Base-by-base conservation (phyloP, 495 filamentous ascomycete genomes). In the Hyphodiscus hymeniophilus region DNA sequence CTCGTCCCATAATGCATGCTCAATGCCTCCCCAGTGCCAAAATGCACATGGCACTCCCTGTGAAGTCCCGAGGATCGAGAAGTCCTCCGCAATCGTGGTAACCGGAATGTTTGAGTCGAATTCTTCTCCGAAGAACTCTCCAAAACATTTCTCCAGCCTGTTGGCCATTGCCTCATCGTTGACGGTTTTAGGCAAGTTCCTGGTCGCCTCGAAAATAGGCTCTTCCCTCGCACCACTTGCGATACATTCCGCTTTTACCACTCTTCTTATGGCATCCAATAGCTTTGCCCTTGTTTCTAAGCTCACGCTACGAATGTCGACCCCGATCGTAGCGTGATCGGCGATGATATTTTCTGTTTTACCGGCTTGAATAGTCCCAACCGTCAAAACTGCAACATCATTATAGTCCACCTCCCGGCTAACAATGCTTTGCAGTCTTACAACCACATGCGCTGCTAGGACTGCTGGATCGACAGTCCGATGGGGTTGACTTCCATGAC, bases 381-480 rank as follows among this genome's bases (percentile, higher is more conserved):
- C 70, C 11, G 76, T 77, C 1, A 84, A 63, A 13, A 82, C 77
- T 2, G 74, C 69, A 42, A 66, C 42, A 36, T 80, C 73, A 1
- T 57, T 62, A 0, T 77, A 72, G 22, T 66, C 52, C 7, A 76
- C 60, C 57, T 80, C 77, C 0, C 77, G 66, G 17, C 65, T 66
- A 13, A 79, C 69, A 50, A 81, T 70, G 38, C 57, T 70, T 59
- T 84, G 79, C 12, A 84, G 60, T 6, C 71, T 63, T 20, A 75
- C 55, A 0, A 82, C 61, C 17, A 73, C 65, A 12, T 62, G 41
- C 0, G 67, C 62, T 0, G 78, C 76, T 12, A 75, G 68, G 2
- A 81, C 59, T 30, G 77, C 66, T 0, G 79, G 80, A 55, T 84
- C 79, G 47, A 82, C 67, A 3, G 66, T 65, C 1, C 55, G 58